A percentile compares a stretch with the other conserved stretches of the same genome.
phyloP scores from a whole-genome alignment of 805 yeast genomes.

The Candida andamanensis region DNA sequence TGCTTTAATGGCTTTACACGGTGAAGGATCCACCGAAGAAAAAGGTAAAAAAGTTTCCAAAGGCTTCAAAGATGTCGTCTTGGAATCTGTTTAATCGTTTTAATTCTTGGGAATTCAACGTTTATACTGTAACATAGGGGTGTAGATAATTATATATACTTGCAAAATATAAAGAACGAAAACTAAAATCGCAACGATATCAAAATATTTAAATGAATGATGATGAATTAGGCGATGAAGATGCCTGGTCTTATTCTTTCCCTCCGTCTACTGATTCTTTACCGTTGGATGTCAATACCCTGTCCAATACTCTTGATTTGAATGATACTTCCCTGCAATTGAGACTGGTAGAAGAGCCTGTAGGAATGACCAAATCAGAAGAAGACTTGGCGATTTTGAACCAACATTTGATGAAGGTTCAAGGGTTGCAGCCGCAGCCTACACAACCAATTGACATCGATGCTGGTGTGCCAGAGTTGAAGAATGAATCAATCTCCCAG shows the following conservation, averaged over 20 bases:
- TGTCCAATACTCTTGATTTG: neutral
- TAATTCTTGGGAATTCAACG: too few species aligned
- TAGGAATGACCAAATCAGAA: constrained; percentile 1
- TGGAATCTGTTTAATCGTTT: constrained; percentile 78
- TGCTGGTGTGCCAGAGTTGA: too few species aligned
- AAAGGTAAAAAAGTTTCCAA: constrained; percentile 96
- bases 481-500: neutral
- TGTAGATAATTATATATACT: neutral
- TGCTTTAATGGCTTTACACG: constrained; percentile 92
- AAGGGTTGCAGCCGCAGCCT: neutral
- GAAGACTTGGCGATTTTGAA: constrained; percentile 6
- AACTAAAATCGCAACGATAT: neutral
- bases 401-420: constrained; percentile 2
- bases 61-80: constrained; percentile 94
- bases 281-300: constrained; percentile 10
- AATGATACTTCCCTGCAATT: neutral
- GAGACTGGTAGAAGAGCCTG: constrained; percentile 2
- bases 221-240: constrained; percentile 23
- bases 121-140: too few species aligned
- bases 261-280: constrained; percentile 32
- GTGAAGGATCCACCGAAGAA: constrained; percentile 84
- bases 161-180: neutral
- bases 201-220: neutral
- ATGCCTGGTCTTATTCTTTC: constrained; percentile 37
- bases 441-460: neutral